A percentile compares a stretch with the other conserved stretches of the same genome.
Evolutionary conservation across 1,284 basidiomycete species (phyloP).

Genomic region (Marasmius sp.): DNA sequence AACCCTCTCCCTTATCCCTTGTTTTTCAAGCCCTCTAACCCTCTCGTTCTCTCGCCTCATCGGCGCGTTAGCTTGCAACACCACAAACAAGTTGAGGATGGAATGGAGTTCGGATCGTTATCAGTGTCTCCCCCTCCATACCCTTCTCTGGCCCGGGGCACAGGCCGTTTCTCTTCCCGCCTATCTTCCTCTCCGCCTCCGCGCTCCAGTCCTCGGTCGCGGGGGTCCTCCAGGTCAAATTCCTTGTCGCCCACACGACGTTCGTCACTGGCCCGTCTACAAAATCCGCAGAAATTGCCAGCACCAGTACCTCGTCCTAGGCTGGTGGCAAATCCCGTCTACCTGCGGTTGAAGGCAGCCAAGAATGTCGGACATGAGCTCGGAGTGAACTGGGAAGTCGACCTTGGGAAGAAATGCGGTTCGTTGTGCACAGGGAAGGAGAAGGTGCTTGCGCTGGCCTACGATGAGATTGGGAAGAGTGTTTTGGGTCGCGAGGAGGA

Average conservation of each 20-base stretch:
- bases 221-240: background rate
- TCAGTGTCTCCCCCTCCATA: background rate
- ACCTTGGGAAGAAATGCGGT: constrained; percentile 34
- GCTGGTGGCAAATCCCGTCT: constrained; percentile 58
- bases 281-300: constrained; percentile 22
- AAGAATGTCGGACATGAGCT: constrained; percentile 47
- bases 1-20: constrained; percentile 35
- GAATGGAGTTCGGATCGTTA: background rate
- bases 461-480: constrained; percentile 58
- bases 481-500: constrained; percentile 32
- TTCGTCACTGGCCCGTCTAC: background rate
- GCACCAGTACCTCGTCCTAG: constrained; percentile 37
- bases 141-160: background rate
- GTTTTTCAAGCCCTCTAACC: constrained; percentile 34
- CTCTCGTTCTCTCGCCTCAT: constrained; percentile 34
- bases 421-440: constrained; percentile 54
- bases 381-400: constrained; percentile 42
- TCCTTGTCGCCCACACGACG: background rate
- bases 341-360: constrained; percentile 55
- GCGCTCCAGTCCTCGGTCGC: background rate
- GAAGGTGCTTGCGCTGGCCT: constrained; percentile 54
- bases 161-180: background rate
- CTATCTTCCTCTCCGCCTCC: background rate
- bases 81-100: background rate
- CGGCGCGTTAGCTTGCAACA: constrained; percentile 21